These are phyloP conservation scores for Fusarium sulawesiense DNA, from an alignment of 2,329 filamentous ascomycete genomes.

Conservation along the genomic window DNA sequence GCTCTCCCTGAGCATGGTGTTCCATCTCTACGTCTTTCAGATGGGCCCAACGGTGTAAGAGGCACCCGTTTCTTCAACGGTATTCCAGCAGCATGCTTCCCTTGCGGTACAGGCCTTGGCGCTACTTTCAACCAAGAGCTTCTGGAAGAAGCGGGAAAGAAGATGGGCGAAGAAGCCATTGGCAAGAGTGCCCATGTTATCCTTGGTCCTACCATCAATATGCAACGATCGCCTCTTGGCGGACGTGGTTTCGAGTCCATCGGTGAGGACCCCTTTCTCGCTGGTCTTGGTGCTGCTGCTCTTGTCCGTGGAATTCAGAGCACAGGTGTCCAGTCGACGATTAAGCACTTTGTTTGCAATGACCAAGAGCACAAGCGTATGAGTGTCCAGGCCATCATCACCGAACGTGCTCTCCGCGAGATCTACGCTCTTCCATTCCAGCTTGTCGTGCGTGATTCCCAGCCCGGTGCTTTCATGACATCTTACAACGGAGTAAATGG, in stretches of 20 bases:
- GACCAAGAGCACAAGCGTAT: slow-evolving; percentile 70
- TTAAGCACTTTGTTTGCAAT: slow-evolving; percentile 72
- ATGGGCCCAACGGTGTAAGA: slow-evolving; percentile 77
- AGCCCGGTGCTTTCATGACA: slow-evolving; percentile 68
- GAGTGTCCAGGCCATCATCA: slow-evolving; percentile 65
- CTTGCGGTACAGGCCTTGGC: slow-evolving; percentile 68
- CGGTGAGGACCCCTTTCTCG: slow-evolving; percentile 67
- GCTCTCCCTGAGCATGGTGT: slow-evolving; percentile 69
- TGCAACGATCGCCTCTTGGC: slow-evolving; percentile 69
- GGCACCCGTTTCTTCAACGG: slow-evolving; percentile 77
- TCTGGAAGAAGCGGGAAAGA: slow-evolving; percentile 61
- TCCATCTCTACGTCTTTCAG: slow-evolving; percentile 72
- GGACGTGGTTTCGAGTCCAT: slow-evolving; percentile 71
- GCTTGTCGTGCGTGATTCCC: slow-evolving; percentile 63
- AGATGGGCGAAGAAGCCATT: slow-evolving; percentile 65
- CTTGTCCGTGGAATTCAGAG: slow-evolving; percentile 67
- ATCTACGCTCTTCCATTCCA: slow-evolving; percentile 70
- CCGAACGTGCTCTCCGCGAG: slow-evolving; percentile 67
- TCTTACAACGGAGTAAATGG: slow-evolving; percentile 70
- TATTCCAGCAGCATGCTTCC: slow-evolving; percentile 68
- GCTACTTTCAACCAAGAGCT: slow-evolving; percentile 68
- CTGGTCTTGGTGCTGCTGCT: slow-evolving; percentile 65
- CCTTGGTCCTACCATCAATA: slow-evolving; percentile 72
- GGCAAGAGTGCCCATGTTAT: slow-evolving; percentile 69
- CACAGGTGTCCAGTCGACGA: slow-evolving; percentile 65